Percentiles rank a stretch among this genome's conserved stretches.
phyloP scores from a whole-genome alignment of 2,329 filamentous ascomycete genomes.

The Ilyonectria sp. region DNA sequence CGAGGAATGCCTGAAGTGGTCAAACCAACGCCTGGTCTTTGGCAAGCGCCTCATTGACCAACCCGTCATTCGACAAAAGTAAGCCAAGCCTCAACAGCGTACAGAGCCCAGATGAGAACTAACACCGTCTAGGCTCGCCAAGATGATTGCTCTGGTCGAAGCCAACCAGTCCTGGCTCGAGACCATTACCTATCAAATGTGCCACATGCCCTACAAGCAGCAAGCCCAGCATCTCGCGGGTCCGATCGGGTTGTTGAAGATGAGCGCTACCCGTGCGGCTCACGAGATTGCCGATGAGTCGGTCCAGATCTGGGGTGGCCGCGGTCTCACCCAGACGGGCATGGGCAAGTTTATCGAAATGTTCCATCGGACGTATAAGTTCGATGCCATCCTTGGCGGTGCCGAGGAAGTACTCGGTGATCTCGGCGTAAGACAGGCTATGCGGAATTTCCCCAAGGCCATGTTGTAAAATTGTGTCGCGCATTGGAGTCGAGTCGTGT shows the following conservation, averaged over 20 bases:
- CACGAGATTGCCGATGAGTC: constrained; percentile 89
- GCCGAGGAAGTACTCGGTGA: constrained; percentile 88
- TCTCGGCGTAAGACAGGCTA: constrained; percentile 85
- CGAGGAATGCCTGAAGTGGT: constrained; percentile 91
- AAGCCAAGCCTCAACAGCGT: constrained; percentile 40
- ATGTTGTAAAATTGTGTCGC: constrained; percentile 71
- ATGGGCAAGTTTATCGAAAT: constrained; percentile 89
- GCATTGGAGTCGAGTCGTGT: constrained; percentile 14
- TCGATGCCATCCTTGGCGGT: constrained; percentile 83
- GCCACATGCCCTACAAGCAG: constrained; percentile 83
- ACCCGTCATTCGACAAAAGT: constrained; percentile 87
- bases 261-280: constrained; percentile 80
- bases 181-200: constrained; percentile 90
- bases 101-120: constrained; percentile 6
- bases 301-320: constrained; percentile 88
- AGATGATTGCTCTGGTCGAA: constrained; percentile 88
- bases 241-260: constrained; percentile 87
- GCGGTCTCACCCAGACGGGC: constrained; percentile 83
- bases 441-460: constrained; percentile 87
- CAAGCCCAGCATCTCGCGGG: constrained; percentile 83
- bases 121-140: constrained; percentile 72
- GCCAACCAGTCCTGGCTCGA: constrained; percentile 91
- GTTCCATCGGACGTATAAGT: constrained; percentile 89
- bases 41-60: constrained; percentile 87
- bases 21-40: constrained; percentile 88